These are phyloP conservation scores for Mariannaea sp. DNA, from an alignment of 2,329 filamentous ascomycete genomes.

Conservation along the genomic window DNA sequence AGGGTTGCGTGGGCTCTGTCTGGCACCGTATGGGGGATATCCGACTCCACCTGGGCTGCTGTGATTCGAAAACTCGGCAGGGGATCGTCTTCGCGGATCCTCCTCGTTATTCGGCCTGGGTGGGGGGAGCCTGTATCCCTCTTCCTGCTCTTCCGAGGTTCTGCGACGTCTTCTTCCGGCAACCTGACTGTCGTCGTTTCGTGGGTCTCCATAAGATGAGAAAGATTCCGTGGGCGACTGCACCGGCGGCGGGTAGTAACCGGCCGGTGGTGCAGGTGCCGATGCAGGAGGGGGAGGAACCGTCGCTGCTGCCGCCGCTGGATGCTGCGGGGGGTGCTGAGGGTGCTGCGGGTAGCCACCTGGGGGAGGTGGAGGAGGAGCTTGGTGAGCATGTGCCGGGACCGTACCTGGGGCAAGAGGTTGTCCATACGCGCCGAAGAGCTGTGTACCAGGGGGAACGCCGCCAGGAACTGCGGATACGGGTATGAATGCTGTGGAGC, in stretches of 20 bases:
- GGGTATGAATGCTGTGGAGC: slow-evolving; percentile 62
- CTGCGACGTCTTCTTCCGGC: slow-evolving; percentile 44
- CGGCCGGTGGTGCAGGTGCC: slow-evolving; percentile 45
- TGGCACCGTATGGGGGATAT: slow-evolving; percentile 45
- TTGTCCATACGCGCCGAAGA: slow-evolving; percentile 63
- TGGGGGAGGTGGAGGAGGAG: slow-evolving; percentile 16
- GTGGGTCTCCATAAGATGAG: slow-evolving; percentile 45
- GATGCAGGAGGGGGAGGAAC: slow-evolving; percentile 13
- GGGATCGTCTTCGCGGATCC: slow-evolving; percentile 56
- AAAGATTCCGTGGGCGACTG: slow-evolving; percentile 52
- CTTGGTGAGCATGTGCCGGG: slow-evolving; percentile 28
- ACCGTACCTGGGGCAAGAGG: slow-evolving; percentile 49
- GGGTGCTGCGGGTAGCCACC: background rate
- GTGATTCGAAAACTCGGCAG: slow-evolving; percentile 53
- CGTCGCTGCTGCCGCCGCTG: slow-evolving; percentile 26
- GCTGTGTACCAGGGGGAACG: slow-evolving; percentile 59
- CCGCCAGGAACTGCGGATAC: slow-evolving; percentile 63
- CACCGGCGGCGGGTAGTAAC: slow-evolving; percentile 47
- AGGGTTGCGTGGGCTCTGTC: slow-evolving; percentile 48
- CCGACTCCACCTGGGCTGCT: slow-evolving; percentile 52
- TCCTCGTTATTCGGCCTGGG: slow-evolving; percentile 52
- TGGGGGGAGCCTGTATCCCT: slow-evolving; percentile 52
- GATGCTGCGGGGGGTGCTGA: no score
- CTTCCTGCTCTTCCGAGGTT: slow-evolving; percentile 47
- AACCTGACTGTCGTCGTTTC: slow-evolving; percentile 41